phyloP scores from a whole-genome alignment of 768 basidiomycete species.

The Cyathus striatus region DNA sequence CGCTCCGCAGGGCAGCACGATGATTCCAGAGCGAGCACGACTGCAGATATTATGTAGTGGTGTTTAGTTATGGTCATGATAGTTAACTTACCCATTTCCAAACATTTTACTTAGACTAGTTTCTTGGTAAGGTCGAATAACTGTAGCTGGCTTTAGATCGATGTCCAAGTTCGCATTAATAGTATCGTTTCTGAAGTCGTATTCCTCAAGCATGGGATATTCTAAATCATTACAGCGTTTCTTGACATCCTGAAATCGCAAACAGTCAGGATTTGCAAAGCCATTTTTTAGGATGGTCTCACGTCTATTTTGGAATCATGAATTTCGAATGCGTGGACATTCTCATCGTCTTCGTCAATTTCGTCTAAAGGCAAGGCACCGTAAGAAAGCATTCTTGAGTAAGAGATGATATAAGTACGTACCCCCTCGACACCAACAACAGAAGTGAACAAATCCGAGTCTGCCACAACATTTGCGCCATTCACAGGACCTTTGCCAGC shows the following conservation, averaged over 20 bases:
- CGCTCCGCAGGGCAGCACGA: slow-evolving; percentile 97
- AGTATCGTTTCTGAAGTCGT: slow-evolving; percentile 97
- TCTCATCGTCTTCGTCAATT: slow-evolving; percentile 96
- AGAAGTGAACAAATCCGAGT: slow-evolving; percentile 86
- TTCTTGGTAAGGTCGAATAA: slow-evolving; percentile 97
- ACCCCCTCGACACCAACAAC: slow-evolving; percentile 95
- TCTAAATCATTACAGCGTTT: slow-evolving; percentile 94
- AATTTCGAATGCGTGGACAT: slow-evolving; percentile 96
- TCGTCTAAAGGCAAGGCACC: slow-evolving; percentile 57
- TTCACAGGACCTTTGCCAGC: slow-evolving; percentile 10
- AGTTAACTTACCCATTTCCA: slow-evolving; percentile 91
- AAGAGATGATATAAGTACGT: slow-evolving; percentile 2
- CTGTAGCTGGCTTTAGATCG: slow-evolving; percentile 95
- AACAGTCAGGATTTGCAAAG: too few relatives aligned
- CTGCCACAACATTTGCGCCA: slow-evolving; percentile 31
- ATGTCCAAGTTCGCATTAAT: slow-evolving; percentile 96
- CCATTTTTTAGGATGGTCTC: too few relatives aligned
- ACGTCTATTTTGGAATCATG: slow-evolving; percentile 92
- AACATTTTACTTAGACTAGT: slow-evolving; percentile 99
- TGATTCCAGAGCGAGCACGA: slow-evolving; percentile 96
- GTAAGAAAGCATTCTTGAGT: not conserved
- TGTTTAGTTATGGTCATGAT: too few relatives aligned
- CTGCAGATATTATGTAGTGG: slow-evolving; percentile 44
- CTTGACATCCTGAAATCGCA: slow-evolving; percentile 50
- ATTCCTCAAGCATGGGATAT: slow-evolving; percentile 98